These are phyloP conservation scores for Kazachstania sp. DNA, from an alignment of 1,139 yeast species.

Conservation along the genomic window DNA sequence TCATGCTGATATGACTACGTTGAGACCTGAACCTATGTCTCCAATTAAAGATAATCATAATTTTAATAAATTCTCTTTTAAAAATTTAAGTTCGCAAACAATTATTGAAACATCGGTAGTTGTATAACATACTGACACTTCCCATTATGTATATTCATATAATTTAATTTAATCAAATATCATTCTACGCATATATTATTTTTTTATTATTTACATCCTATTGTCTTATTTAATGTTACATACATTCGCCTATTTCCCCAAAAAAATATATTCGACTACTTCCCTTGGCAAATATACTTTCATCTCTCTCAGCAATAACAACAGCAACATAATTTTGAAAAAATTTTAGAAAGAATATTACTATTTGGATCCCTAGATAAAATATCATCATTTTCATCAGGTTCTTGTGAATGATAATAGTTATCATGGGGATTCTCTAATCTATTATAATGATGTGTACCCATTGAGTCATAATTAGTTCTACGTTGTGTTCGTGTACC, in stretches of 20 bases:
- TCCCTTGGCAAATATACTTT: too few relatives aligned
- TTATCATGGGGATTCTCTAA: constrained; percentile 2
- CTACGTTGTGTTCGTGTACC: not conserved
- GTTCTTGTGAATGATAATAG: not conserved
- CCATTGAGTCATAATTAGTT: constrained; percentile 15
- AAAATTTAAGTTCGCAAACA: constrained; percentile 5
- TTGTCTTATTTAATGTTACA: not conserved
- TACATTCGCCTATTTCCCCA: not conserved
- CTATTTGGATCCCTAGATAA: not conserved
- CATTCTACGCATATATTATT: not conserved
- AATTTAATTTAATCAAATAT: not conserved
- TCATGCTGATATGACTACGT: not conserved
- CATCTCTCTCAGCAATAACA: constrained; percentile 1
- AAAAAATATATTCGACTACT: too few relatives aligned
- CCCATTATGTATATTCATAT: not conserved
- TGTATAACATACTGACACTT: too few relatives aligned
- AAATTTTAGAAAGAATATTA: not conserved
- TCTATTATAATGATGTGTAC: constrained; percentile 8
- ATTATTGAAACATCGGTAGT: not conserved
- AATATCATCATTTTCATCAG: not conserved
- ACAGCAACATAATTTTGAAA: constrained; percentile 3
- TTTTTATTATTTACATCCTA: not conserved
- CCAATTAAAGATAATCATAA: not conserved
- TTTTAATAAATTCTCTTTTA: constrained; percentile 4
- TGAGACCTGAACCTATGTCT: not conserved